Base-by-base conservation (phyloP, 495 filamentous ascomycete genomes). In the Glutinoglossum americanum region DNA sequence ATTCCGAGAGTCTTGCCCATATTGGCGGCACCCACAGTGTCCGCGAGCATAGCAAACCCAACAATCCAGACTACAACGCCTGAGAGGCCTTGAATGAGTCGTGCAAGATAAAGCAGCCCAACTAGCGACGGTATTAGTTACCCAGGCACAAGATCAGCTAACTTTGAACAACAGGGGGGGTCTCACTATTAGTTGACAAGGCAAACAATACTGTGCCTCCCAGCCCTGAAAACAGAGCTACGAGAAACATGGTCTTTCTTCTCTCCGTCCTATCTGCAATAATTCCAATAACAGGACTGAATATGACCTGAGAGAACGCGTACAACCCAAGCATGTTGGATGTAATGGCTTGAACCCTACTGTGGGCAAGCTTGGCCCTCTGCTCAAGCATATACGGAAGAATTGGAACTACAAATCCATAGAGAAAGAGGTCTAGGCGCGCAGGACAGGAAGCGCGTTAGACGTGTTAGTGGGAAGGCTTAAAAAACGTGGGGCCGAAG, bases 31-130 rank as follows among this genome's bases (percentile, higher is more conserved):
- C 79, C 81, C 54, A 89, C 82, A 0, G 87, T 94, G 60, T 94
- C 88, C 3, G 83, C 85, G n/a, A 95, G 67, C n/a, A 94, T 67
- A 0, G 89, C 87, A 15, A 84, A 72, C 0, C 88, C 78, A 1
- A 83, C 81, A 0, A 79, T 81, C 85, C 87, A 94, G 3, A 94
- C 85, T 0, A 92, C 76, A 2, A 84, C 80, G 0, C 85, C 84
- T 25, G 80, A 80, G 1, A 82, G 64, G 1, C 88, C 89, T 65
- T 94, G 89, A 32, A 92, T 72, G 2, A 89, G 53, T 17, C 89
- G 74, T 9, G 83, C 89, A 1, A 79, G 64, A 23, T 89, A 67
- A 55, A 89, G 74, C 0, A 89, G 62, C 49, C 49, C 28, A 19
- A 53, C 49, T 53, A 10, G 30, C 13, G 10, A 32, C 7, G 23